phyloP scores from a whole-genome alignment of 2,329 filamentous ascomycete species.

The Pyrenochaeta sp. region DNA sequence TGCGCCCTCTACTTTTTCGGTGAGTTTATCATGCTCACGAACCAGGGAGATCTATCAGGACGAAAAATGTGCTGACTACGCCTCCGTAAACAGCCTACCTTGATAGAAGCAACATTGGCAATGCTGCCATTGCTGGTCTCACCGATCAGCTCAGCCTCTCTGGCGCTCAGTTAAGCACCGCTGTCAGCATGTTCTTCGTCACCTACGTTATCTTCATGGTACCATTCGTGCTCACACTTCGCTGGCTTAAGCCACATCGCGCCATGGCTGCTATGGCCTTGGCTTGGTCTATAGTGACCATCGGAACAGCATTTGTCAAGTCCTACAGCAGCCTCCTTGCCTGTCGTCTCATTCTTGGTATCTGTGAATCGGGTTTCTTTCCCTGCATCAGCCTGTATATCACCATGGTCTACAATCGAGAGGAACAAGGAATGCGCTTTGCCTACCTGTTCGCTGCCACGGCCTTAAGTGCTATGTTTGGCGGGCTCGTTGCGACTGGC shows the following conservation, averaged over 20 bases:
- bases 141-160: conserved; percentile 28
- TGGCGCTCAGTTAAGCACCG: conserved; percentile 55
- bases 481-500: neutral
- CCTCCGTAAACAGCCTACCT: neutral
- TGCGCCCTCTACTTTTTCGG: neutral
- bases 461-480: neutral
- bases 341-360: neutral
- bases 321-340: neutral
- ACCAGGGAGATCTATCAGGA: too few species aligned
- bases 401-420: neutral
- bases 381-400: neutral
- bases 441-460: neutral
- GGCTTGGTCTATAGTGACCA: neutral
- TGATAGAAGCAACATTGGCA: neutral
- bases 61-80: too few species aligned
- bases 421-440: neutral
- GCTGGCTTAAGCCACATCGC: neutral
- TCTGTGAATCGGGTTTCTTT: neutral
- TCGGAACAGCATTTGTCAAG: neutral
- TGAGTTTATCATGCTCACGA: too few species aligned
- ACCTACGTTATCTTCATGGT: neutral
- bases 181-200: neutral
- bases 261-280: neutral
- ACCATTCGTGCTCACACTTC: neutral
- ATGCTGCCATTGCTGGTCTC: neutral